phyloP scores from a whole-genome alignment of 805 yeast genomes.

The Kluyveromyces nonfermentans region DNA sequence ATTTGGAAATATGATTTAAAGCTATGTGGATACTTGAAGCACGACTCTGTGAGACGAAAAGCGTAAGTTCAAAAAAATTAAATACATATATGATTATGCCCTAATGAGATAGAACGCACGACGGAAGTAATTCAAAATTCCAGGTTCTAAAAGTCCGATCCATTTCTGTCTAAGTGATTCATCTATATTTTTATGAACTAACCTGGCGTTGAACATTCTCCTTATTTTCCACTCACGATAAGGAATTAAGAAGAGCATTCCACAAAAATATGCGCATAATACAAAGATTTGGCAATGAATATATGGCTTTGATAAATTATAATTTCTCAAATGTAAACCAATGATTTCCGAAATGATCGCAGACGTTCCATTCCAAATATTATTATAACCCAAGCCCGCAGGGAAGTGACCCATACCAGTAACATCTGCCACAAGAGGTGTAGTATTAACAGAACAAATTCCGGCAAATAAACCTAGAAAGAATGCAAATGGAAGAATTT shows the following conservation, averaged over 20 bases:
- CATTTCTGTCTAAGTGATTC: background rate
- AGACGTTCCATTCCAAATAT: conserved; percentile 15
- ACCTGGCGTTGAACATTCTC: conserved; percentile 4
- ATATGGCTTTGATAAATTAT: conserved; percentile 30
- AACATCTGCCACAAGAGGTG: conserved; percentile 28
- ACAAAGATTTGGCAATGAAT: conserved; percentile 44
- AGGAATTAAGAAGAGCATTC: conserved; percentile 46
- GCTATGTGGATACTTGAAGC: background rate
- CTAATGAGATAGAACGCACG: conserved; percentile 5
- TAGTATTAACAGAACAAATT: conserved; percentile 25
- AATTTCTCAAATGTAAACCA: conserved; percentile 33
- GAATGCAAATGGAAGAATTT: conserved; percentile 29
- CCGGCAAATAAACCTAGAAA: conserved; percentile 33
- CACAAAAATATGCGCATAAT: conserved; percentile 33
- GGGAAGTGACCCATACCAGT: conserved; percentile 27
- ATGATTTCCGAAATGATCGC: conserved; percentile 39
- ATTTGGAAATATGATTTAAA: background rate
- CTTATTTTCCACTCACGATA: conserved; percentile 11
- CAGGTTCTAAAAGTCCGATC: background rate
- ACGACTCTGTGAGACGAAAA: background rate
- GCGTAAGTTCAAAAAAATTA: too few relatives aligned
- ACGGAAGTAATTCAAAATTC: conserved; percentile 4
- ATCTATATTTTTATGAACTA: background rate
- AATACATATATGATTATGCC: background rate
- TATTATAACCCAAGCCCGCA: conserved; percentile 23